Conservation (phyloP, 2,329 filamentous ascomycete genomes). For the Colletotrichum aenigma region DNA sequence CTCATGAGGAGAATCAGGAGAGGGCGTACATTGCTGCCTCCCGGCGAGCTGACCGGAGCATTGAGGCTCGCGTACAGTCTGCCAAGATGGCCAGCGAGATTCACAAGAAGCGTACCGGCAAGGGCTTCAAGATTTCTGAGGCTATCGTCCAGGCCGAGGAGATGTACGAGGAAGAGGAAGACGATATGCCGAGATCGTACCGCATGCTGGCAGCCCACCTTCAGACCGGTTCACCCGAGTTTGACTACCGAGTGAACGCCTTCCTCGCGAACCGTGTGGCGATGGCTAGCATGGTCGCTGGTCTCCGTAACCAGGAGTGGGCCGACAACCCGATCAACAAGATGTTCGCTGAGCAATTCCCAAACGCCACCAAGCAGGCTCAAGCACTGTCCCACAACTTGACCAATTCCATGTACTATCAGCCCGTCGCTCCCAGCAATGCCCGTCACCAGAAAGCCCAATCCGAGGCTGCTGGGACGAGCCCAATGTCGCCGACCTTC, state of each 20-base stretch:
- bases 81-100: conserved; percentile 88
- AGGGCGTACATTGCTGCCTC: conserved; percentile 93
- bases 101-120: conserved; percentile 85
- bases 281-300: conserved; percentile 44
- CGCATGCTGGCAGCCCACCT: conserved; percentile 67
- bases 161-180: conserved; percentile 96
- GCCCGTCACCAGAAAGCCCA: background rate
- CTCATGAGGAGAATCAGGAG: conserved; percentile 83
- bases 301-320: conserved; percentile 38
- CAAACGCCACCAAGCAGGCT: conserved; percentile 35
- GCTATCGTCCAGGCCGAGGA: conserved; percentile 82
- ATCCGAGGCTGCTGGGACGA: background rate
- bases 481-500: conserved; percentile 10
- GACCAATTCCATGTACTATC: conserved; percentile 20
- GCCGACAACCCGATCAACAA: conserved; percentile 51
- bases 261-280: conserved; percentile 47
- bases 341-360: conserved; percentile 52
- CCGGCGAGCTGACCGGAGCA: conserved; percentile 80
- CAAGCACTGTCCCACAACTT: conserved; percentile 25
- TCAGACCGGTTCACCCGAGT: conserved; percentile 61
- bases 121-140: conserved; percentile 80
- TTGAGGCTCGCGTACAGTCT: conserved; percentile 88
- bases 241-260: conserved; percentile 64
- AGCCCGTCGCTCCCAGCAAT: background rate
- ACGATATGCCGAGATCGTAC: conserved; percentile 74